Base-by-base conservation (phyloP, 2,329 filamentous ascomycete genomes). In the Arthrobotrys musiformis region DNA sequence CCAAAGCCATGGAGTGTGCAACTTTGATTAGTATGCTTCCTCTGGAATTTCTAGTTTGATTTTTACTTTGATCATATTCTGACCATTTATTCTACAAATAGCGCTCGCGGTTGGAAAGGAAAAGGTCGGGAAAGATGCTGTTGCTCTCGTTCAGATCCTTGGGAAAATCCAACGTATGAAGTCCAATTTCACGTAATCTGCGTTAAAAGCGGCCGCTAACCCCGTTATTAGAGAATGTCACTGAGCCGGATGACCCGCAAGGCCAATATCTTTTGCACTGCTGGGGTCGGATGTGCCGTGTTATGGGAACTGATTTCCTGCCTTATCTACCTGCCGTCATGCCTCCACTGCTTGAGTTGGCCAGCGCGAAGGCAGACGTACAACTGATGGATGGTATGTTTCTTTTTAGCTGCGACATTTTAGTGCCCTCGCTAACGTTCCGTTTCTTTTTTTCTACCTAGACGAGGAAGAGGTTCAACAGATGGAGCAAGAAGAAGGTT, bases 1-100 rank as follows among this genome's bases (percentile, higher is more conserved):
- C 95, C 60, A 99, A 99, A 86, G 95, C 95, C 2, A 99, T 99
- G 95, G 95, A 99, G 84, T 99, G 95, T 82, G 94, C 95, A 17
- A 99, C 95, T 6, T 86, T 99, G 48, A 99, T 99, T 81, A 85
- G 81, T 82, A 78, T 54, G 79, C 52, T 52, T 11, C 30, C 37
- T 24, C 42, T n/a, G 0, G 17, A n/a, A 4, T 5, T 15, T 11
- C 44, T 22, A 42, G n/a, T 2, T n/a, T n/a, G n/a, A n/a, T n/a
- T n/a, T n/a, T n/a, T n/a, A 13, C 35, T 22, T 24, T 26, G 2
- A 7, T 37, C 19, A 15, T 15, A 24, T 48, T 28, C 40, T 50
- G 17, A 26, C 13, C 0, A 24, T 78, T 52, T 9, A 52, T 56
- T 64, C 44, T 7, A 24, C 30, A 22, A 19, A 52, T 72, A 82